Evolutionary conservation across 2,329 filamentous ascomycete species (phyloP), one percentile per base, ranked within the genome.

Genomic region (Ambrosiella cleistominuta): DNA sequence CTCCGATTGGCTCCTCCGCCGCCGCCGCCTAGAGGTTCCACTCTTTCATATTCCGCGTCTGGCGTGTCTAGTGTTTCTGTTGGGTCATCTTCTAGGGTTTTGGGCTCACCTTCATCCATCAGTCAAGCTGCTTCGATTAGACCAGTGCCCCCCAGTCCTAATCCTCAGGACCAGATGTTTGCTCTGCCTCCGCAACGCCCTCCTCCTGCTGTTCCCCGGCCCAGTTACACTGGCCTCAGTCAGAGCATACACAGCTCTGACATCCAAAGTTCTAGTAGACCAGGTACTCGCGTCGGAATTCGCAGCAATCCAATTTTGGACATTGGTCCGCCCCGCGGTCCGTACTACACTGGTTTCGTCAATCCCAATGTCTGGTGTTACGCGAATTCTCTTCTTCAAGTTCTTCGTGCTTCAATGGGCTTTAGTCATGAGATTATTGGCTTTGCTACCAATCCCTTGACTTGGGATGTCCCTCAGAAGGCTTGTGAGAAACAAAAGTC

Each of bases 321-420:
- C 42, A 40, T 54, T n/a, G 52, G 52, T n/a, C n/a, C 37, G 12
- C 52, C 52, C 7, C 70, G 70, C 40, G 67, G 67, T n/a, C 65
- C 74, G 63, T 61, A 64, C 44, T 67, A 67, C 44, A 71, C 87
- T 9, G 90, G 91, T 0, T 75, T 96, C 11, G 72, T 81, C 60
- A 96, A 96, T 64, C 86, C 88, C 45, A 80, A 82, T 1, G 83
- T 85, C 52, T 90, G 86, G 63, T 96, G 91, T 68, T 96, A 95
- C 66, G 89, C 93, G 75, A 96, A 95, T 69, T 84, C 88, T n/a
- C 83, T 84, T 0, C 74, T 97, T 35, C 91, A 97, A 69, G 86
- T 85, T 61, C 72, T 96, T 15, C 85, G 86, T 60, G 84, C 83
- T 1, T 91, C 89, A 0, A 66, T 79, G 66, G 70, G 80, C 70